These are phyloP conservation scores for Theileria luwenshuni DNA, from an alignment of 169 alveolate genomes.

Conservation along the genomic window DNA sequence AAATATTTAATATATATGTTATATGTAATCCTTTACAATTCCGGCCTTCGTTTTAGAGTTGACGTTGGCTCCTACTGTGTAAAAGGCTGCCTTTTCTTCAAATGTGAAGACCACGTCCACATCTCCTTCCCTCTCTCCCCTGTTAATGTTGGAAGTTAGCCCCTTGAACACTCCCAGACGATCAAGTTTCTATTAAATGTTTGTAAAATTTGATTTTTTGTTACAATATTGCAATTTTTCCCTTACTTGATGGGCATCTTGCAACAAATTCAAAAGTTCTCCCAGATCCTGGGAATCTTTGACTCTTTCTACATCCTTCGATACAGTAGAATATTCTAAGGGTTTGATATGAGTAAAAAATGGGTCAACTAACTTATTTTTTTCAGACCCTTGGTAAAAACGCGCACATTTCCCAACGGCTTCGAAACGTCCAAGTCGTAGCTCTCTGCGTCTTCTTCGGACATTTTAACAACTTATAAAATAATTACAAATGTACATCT, in stretches of 20 bases:
- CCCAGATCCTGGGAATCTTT: slow-evolving; percentile 35
- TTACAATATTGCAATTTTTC: not conserved
- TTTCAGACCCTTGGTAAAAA: slow-evolving; percentile 50
- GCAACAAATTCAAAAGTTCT: slow-evolving; percentile 44
- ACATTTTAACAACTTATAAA: not conserved
- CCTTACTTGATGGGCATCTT: slow-evolving; percentile 59
- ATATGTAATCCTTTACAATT: slow-evolving; percentile 19
- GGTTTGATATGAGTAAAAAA: not conserved
- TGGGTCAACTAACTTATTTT: slow-evolving; percentile 42
- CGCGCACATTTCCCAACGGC: slow-evolving; percentile 50
- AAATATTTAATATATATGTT: no score
- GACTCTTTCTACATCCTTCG: slow-evolving; percentile 33
- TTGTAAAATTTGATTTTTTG: not conserved
- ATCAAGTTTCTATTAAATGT: slow-evolving; percentile 35
- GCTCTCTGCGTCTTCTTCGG: slow-evolving; percentile 27
- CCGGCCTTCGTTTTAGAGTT: slow-evolving; percentile 62
- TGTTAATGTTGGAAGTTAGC: slow-evolving; percentile 32
- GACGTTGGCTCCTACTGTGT: slow-evolving; percentile 57
- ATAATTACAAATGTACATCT: not conserved
- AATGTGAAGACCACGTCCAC: slow-evolving; percentile 57
- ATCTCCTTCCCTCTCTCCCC: slow-evolving; percentile 63
- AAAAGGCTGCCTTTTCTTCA: slow-evolving; percentile 53
- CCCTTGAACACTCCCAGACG: slow-evolving; percentile 45
- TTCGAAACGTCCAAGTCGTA: slow-evolving; percentile 55
- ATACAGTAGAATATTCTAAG: slow-evolving; percentile 28